phyloP scores from a whole-genome alignment of 23 red algal species.

The Gracilaria vermiculophylla region DNA sequence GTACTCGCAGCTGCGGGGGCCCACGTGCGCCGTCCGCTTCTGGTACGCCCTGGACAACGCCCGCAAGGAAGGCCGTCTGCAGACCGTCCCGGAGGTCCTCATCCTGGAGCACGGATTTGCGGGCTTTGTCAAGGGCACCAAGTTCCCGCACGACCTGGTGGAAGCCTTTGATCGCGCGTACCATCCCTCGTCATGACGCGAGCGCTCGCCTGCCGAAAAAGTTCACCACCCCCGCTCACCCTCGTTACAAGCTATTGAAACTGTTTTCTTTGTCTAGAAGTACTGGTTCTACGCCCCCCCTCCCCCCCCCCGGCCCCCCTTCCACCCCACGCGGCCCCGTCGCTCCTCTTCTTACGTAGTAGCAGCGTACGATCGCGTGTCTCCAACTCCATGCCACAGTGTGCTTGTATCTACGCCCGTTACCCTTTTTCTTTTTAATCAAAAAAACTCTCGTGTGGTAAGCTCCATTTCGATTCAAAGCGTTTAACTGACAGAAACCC shows the following conservation, averaged over 20 bases:
- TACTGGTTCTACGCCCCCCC: too few species aligned
- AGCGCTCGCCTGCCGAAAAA: too few species aligned
- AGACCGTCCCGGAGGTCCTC: conserved; percentile 15
- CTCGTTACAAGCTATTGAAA: not conserved
- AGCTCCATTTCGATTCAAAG: not conserved
- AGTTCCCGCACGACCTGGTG: not conserved
- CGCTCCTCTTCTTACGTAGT: too few species aligned
- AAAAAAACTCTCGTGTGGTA: not conserved
- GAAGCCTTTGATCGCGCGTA: conserved; percentile 9
- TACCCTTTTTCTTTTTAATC: not conserved
- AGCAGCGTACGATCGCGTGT: too few species aligned
- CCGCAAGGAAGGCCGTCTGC: not conserved
- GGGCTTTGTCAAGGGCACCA: not conserved
- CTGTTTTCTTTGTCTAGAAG: not conserved
- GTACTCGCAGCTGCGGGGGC: conserved; percentile 42
- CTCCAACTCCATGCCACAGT: not conserved
- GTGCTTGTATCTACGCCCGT: not conserved
- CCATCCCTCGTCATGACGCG: conserved; percentile 1
- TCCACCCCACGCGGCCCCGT: too few species aligned
- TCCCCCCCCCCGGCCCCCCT: too few species aligned
- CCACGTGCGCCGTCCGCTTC: conserved; percentile 35
- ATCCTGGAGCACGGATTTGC: conserved; percentile 44
- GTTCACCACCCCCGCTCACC: too few species aligned
- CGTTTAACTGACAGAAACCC: conserved; percentile 6
- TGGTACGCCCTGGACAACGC: conserved; percentile 13